Conservation (phyloP, 179 eudicot species). For the Actinidia arguta region DNA sequence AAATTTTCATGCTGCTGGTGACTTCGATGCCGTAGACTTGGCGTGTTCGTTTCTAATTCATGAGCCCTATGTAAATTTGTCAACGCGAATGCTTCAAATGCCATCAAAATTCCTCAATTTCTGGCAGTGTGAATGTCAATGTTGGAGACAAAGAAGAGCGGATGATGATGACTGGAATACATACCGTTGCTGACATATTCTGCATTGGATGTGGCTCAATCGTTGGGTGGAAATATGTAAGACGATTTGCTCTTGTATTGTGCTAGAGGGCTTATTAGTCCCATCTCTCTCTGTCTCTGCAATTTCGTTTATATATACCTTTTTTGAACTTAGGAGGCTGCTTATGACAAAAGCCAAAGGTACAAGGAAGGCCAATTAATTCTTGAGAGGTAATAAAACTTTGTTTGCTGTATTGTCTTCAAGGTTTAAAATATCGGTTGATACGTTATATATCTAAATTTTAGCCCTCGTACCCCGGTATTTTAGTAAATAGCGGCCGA, state of each 20-base stretch:
- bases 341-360: conserved; percentile 60
- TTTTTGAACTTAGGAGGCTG: conserved; percentile 55
- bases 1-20: not conserved
- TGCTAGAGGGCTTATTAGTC: not conserved
- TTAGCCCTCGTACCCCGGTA: too few species aligned
- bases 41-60: not conserved
- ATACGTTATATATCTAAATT: too few species aligned
- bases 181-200: conserved; percentile 74
- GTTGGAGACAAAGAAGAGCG: conserved; percentile 74
- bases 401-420: not conserved
- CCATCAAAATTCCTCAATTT: not conserved
- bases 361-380: conserved; percentile 86
- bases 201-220: conserved; percentile 79
- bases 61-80: not conserved
- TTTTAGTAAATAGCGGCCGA: too few species aligned
- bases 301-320: not conserved
- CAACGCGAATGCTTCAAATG: not conserved
- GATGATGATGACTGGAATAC: conserved; percentile 83
- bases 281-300: not conserved
- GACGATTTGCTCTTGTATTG: conserved; percentile 10
- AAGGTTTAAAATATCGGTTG: not conserved
- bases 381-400: conserved; percentile 62
- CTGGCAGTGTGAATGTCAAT: conserved; percentile 67
- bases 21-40: not conserved
- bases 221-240: conserved; percentile 91